phyloP scores from a whole-genome alignment of 1,139 yeast genomes.

The Hyphopichia wangnamkhiaoensis region DNA sequence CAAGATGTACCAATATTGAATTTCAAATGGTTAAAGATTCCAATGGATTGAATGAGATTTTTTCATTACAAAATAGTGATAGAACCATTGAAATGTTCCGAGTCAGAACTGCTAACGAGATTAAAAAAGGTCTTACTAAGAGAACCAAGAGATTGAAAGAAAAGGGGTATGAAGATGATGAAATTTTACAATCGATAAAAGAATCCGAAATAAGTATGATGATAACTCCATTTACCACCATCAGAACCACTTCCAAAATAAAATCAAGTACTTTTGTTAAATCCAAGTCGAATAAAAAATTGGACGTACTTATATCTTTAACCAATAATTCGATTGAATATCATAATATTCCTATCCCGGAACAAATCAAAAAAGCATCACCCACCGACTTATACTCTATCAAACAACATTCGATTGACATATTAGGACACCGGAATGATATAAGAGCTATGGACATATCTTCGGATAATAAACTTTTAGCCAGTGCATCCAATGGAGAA shows the following conservation, averaged over 20 bases:
- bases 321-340: constrained; percentile 76
- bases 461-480: constrained; percentile 75
- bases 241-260: constrained; percentile 59
- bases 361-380: constrained; percentile 42
- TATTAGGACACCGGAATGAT: constrained; percentile 88
- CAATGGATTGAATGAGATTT: constrained; percentile 42
- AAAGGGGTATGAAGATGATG: constrained; percentile 64
- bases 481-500: constrained; percentile 88
- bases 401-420: constrained; percentile 61
- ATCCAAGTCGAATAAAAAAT: constrained; percentile 33
- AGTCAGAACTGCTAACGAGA: constrained; percentile 75
- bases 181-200: constrained; percentile 53
- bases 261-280: constrained; percentile 59
- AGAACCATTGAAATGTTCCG: constrained; percentile 81
- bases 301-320: constrained; percentile 65
- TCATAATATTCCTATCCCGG: constrained; percentile 56
- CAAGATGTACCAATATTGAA: constrained; percentile 65
- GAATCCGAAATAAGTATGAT: constrained; percentile 60
- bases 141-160: constrained; percentile 79
- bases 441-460: constrained; percentile 82
- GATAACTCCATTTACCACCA: constrained; percentile 62
- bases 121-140: constrained; percentile 73
- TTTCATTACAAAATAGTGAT: constrained; percentile 76
- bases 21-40: constrained; percentile 39
- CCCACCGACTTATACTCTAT: constrained; percentile 33